Base-by-base conservation (phyloP, 257 asterid genomes). In the Ballota nigra region DNA sequence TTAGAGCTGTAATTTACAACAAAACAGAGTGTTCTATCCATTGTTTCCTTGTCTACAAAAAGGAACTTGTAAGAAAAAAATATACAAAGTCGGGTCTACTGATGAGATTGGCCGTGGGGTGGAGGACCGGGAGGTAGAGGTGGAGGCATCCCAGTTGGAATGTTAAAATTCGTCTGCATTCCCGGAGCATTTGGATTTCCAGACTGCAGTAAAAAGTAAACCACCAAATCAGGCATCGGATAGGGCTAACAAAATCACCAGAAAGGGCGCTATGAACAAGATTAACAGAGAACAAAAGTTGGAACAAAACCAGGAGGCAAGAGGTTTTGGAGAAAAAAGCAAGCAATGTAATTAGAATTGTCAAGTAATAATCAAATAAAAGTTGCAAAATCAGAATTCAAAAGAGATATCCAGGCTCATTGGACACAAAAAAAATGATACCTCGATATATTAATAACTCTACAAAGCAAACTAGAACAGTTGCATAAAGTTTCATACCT, bases 111-210 rank as follows among this genome's bases (percentile, higher is more conserved):
- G 74, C 86, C 88, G 52, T 90, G 98, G 15, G 96, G 96, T 52
- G 96, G 98, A 4, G 97, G 98, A 0, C 98, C 98, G 3, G 96
- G 98, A 18, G 98, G 98, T 59, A 93, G 85, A 1, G 97, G 92
- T 4, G 97, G 98, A 71, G 86, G 92, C 81, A 89, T 84, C 70
- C 96, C 98, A 0, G 97, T 83, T 47, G 80, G 91, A 68, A 75
- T 77, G 64, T 81, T 84, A 67, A 74, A 94, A 79, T 75, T 86
- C 15, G 91, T 75, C 15, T 75, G 88, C 91, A 88, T 89, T 73
- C 86, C 87, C n/a, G 88, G 83, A 53, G 86, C 79, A 70, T 84
- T 85, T 24, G 92, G 87, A 79, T 89, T 89, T 78, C 98, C 98
- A 59, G 96, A 49, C 91, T 92, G 96, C 80, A 73, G 47, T 38